These are phyloP conservation scores for Lagenidium sp. DNA, from an alignment of 352 stramenopile species.

Conservation along the genomic window DNA sequence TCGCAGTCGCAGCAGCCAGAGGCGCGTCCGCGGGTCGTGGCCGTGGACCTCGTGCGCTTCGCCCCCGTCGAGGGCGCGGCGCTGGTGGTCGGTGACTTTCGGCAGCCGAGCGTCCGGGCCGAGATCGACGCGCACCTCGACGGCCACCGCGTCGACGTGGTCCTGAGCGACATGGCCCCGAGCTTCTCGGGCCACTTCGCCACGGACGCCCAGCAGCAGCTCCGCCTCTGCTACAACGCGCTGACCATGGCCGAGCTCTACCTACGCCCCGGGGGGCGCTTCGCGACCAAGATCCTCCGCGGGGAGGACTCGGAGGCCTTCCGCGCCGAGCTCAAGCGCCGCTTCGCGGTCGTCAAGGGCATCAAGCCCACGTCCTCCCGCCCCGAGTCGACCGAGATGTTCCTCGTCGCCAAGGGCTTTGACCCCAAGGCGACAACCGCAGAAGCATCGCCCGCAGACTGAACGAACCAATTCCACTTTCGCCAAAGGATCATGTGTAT, in stretches of 20 bases:
- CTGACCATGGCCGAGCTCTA: constrained; percentile 81
- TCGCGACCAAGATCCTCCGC: constrained; percentile 77
- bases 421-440: constrained; percentile 10
- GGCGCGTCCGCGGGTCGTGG: constrained; percentile 40
- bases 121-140: constrained; percentile 44
- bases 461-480: too few species aligned
- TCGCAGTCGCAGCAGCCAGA: constrained; percentile 12
- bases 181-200: constrained; percentile 74
- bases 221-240: constrained; percentile 81
- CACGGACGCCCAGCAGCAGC: constrained; percentile 64
- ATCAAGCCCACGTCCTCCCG: constrained; percentile 77
- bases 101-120: constrained; percentile 33
- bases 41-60: constrained; percentile 66
- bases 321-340: constrained; percentile 54
- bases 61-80: constrained; percentile 57
- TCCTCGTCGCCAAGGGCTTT: constrained; percentile 70
- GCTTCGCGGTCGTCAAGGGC: constrained; percentile 62
- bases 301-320: constrained; percentile 75
- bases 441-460: too few species aligned
- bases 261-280: constrained; percentile 60
- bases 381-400: constrained; percentile 81
- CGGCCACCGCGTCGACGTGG: constrained; percentile 49
- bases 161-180: constrained; percentile 87
- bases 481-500: background rate
- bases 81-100: constrained; percentile 79